A percentile compares a stretch with the other conserved stretches of the same genome.
Evolutionary conservation across 2,329 filamentous ascomycete genomes (phyloP).

Genomic region (Botrytis elliptica): DNA sequence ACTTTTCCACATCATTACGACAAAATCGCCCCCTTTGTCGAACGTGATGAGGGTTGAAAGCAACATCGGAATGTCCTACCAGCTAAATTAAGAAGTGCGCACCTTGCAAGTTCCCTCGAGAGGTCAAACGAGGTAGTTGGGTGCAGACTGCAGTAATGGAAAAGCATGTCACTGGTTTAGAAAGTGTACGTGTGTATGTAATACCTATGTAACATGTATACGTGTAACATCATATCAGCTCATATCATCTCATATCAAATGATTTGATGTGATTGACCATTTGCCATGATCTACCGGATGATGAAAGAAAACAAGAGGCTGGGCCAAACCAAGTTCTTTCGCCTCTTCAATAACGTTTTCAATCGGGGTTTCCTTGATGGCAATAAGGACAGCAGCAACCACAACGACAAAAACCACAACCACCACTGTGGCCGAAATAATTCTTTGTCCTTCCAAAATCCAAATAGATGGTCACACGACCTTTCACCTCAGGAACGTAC

Average conservation of each 20-base stretch:
- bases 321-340: slow-evolving; percentile 2
- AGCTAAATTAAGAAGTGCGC: background rate
- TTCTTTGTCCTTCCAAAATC: slow-evolving; percentile 1
- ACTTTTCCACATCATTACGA: background rate
- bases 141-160: background rate
- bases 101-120: background rate
- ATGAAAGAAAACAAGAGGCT: slow-evolving; percentile 10
- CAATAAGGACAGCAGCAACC: background rate
- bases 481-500: background rate
- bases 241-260: background rate
- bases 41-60: slow-evolving; percentile 1
- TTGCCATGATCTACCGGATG: background rate
- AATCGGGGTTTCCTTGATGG: background rate
- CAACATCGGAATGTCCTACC: slow-evolving; percentile 6
- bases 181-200: background rate
- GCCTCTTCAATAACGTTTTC: background rate
- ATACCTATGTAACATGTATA: background rate
- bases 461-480: slow-evolving; percentile 6
- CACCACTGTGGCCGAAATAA: background rate
- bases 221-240: background rate
- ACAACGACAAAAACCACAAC: background rate
- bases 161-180: background rate
- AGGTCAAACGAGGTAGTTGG: background rate
- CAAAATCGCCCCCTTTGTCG: background rate
- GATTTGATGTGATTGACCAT: background rate